Conservation (phyloP, 2,329 filamentous ascomycete genomes). For the Venturia asperata region DNA sequence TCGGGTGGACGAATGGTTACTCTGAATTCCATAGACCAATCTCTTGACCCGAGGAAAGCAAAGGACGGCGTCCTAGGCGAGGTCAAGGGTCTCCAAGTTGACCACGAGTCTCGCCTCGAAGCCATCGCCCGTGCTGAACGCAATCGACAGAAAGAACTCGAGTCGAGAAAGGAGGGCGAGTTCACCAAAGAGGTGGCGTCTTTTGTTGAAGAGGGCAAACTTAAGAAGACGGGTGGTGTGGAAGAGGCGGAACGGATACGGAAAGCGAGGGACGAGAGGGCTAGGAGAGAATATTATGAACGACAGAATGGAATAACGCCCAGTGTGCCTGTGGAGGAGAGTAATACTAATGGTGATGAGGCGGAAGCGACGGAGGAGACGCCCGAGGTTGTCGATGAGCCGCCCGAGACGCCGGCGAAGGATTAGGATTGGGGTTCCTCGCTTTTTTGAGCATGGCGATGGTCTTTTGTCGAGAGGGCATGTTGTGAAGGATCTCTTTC, state of each 20-base stretch:
- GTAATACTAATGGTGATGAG: conserved; percentile 7
- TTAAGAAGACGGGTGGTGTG: conserved; percentile 93
- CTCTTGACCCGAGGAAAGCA: conserved; percentile 66
- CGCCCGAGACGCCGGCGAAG: conserved; percentile 2
- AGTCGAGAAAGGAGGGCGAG: conserved; percentile 57
- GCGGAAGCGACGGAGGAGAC: background rate
- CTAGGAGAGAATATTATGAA: conserved; percentile 66
- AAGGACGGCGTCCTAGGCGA: conserved; percentile 90
- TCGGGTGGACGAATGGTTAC: conserved; percentile 24
- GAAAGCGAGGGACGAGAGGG: conserved; percentile 77
- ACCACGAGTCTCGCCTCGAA: conserved; percentile 87
- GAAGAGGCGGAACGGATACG: conserved; percentile 86
- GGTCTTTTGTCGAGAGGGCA: background rate
- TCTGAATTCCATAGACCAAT: conserved; percentile 36
- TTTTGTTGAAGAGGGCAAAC: conserved; percentile 82
- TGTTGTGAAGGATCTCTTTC: background rate
- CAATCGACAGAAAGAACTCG: conserved; percentile 79
- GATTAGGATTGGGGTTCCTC: background rate
- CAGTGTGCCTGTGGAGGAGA: conserved; percentile 8
- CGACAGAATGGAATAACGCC: conserved; percentile 25
- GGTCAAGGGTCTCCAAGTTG: conserved; percentile 85
- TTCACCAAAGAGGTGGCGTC: conserved; percentile 77
- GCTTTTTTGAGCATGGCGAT: background rate
- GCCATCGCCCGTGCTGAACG: conserved; percentile 97
- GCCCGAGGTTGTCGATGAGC: background rate